Base-by-base conservation (phyloP, 192 early-diverging fungal genomes). In the Phycomyces nitens region DNA sequence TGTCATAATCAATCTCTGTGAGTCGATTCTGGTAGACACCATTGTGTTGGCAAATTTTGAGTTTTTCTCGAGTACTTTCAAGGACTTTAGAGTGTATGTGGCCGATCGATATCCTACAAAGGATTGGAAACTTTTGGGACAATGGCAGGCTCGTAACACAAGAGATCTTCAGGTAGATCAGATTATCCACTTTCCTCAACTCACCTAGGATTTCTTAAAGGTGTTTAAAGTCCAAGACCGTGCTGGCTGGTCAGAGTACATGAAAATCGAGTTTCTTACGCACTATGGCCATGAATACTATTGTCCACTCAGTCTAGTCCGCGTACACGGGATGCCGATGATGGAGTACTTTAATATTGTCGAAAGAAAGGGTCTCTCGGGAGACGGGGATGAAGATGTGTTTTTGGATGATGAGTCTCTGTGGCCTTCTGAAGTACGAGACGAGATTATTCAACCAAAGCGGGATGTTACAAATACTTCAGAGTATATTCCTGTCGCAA, bases 61-160 rank as follows among this genome's bases (percentile, higher is more conserved):
- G 75, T 95, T 96, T 70, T 99, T 99, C 67, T 93, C 91, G 0
- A 92, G 89, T 51, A 96, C 90, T 1, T 96, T 96, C 69, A 91
- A 92, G 64, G 89, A 97, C 42, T 86, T 94, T 71, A 77, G 85
- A 47, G 83, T 98, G 0, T 91, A 84, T 53, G 86, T 92, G 40
- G 79, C 84, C 52, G 84, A 91, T 47, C 65, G 81, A 27, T 96
- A 96, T 69, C 81, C 79, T 11, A 64, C 73, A 42, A 70, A 69
- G 24, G 64, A 75, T 16, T 99, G 97, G 97, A 84, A 79, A 29
- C 56, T 85, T 11, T 62, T 99, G 38, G 94, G 94, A 0, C 79
- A 88, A 57, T 96, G 94, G 71, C 82, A 84, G 22, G 97, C 92
- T 2, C 80, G 79, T 5, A 98, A 99, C 71, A 83, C 89, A 1